Base-by-base conservation (phyloP, 2,329 filamentous ascomycete species). In the Tolypocladium inflatum region DNA sequence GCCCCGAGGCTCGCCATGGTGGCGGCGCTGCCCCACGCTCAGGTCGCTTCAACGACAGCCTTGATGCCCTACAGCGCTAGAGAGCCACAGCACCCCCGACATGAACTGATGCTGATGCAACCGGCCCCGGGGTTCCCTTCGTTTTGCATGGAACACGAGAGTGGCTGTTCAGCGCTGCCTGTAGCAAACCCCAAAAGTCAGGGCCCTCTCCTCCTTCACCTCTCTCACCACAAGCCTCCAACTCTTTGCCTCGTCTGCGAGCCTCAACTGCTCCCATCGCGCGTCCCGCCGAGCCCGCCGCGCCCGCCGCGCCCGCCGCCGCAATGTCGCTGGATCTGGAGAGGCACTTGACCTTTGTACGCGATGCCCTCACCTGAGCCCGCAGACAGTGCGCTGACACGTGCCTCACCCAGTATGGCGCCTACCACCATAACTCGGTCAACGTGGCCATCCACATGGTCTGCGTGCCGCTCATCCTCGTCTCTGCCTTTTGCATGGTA, bases 381-480 rank as follows among this genome's bases (percentile, higher is more conserved):
- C 52, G 42, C 19, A 26, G 6, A 15, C 10, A 13, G 4, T 38
- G 9, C 37, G 13, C 26, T 59, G 23, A 38, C 53, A 58, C 57
- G 54, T 13, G 50, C 54, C 43, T 6, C 41, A 54, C 53, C 48
- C 64, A 94, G 90, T 94, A 94, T 77, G 90, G 89, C 71, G 83
- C 88, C 59, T 93, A 94, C 70, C 90, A 94, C 74, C 85, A 89
- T 69, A 87, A 93, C 73, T 75, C 82, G 53, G 82, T 89, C 74
- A 94, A 94, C 71, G 76, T 92, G 60, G 80, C 79, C 63, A 92
- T 94, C 68, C 90, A 94, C 72, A 87, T 91, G 76, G 77, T 84
- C 59, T 93, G 88, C 70, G 89, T 94, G 58, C 90, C 90, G 51
- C 72, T 89, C 57, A 88, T 94, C 59, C 74, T 93, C 56, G 79